These are phyloP conservation scores for Cyanodermella asteris DNA, from an alignment of 2,329 filamentous ascomycete genomes.

Conservation along the genomic window DNA sequence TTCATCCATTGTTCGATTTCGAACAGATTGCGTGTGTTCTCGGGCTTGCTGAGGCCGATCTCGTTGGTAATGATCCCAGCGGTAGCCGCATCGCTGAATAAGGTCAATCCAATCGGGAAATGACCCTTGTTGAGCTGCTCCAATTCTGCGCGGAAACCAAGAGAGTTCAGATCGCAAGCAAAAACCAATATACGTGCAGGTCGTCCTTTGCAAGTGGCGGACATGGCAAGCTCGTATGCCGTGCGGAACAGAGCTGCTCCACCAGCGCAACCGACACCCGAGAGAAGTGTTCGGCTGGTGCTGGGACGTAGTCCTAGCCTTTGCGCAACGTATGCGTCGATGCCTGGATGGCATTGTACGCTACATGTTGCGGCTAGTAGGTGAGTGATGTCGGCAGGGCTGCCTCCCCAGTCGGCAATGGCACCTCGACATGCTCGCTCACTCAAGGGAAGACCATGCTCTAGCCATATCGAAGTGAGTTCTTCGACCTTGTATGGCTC, in stretches of 20 bases:
- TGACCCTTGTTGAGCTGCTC: conserved; percentile 6
- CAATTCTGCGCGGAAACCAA: conserved; percentile 9
- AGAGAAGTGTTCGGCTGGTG: conserved; percentile 15
- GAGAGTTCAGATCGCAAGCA: conserved; percentile 11
- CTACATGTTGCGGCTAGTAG: conserved; percentile 18
- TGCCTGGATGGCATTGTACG: conserved; percentile 17
- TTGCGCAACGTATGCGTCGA: conserved; percentile 16
- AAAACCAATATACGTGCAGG: conserved; percentile 10
- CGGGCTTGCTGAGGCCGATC: neutral
- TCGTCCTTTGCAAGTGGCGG: conserved; percentile 6
- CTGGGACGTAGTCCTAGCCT: conserved; percentile 12
- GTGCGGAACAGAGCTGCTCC: conserved; percentile 14
- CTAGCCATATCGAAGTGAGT: conserved; percentile 12
- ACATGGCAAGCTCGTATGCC: conserved; percentile 8
- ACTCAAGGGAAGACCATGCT: conserved; percentile 13
- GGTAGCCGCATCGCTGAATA: conserved; percentile 10
- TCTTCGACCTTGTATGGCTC: conserved; percentile 8
- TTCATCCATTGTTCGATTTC: conserved; percentile 2
- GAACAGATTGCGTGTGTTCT: neutral
- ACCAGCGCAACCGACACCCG: conserved; percentile 19
- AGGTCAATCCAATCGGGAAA: conserved; percentile 9
- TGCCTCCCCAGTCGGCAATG: conserved; percentile 11
- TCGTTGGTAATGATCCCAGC: conserved; percentile 11
- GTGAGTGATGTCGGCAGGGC: conserved; percentile 15
- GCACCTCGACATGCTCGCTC: conserved; percentile 14